These are phyloP conservation scores for Phycomyces nitens DNA, from an alignment of 192 early-diverging fungal genomes.

Conservation along the genomic window DNA sequence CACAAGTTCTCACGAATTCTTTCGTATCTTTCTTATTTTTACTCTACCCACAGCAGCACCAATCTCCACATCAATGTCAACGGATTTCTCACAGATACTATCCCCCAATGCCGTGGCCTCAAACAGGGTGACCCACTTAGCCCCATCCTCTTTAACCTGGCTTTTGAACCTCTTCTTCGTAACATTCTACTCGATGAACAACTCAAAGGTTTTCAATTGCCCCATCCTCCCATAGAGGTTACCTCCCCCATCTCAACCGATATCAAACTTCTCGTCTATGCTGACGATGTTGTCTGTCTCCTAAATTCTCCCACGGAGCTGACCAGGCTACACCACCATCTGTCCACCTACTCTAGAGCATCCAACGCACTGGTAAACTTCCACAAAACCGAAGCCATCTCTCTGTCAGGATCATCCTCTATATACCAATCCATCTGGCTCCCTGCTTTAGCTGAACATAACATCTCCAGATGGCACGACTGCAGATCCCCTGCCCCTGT, in stretches of 20 bases:
- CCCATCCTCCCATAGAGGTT: background rate
- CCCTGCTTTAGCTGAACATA: background rate
- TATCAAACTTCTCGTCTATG: background rate
- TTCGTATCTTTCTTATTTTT: too few relatives aligned
- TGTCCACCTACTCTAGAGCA: background rate
- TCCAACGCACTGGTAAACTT: background rate
- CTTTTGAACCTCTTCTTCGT: conserved; percentile 24
- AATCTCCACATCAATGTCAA: conserved; percentile 23
- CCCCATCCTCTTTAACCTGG: conserved; percentile 24
- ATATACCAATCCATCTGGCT: background rate
- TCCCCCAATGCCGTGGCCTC: conserved; percentile 21
- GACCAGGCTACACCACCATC: background rate
- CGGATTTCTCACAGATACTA: background rate
- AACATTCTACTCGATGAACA: background rate
- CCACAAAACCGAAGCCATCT: background rate
- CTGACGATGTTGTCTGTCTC: conserved; percentile 1
- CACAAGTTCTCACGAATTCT: too few relatives aligned
- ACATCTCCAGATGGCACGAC: background rate
- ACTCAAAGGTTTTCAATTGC: background rate
- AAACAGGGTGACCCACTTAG: conserved; percentile 32
- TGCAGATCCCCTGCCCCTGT: background rate
- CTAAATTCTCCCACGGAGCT: background rate
- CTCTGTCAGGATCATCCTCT: background rate
- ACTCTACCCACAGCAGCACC: too few relatives aligned
- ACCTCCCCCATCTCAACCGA: background rate